A percentile compares a stretch with the other conserved stretches of the same genome.
phyloP scores from a whole-genome alignment of 345 rosid species.

The Cochlearia excelsa region DNA sequence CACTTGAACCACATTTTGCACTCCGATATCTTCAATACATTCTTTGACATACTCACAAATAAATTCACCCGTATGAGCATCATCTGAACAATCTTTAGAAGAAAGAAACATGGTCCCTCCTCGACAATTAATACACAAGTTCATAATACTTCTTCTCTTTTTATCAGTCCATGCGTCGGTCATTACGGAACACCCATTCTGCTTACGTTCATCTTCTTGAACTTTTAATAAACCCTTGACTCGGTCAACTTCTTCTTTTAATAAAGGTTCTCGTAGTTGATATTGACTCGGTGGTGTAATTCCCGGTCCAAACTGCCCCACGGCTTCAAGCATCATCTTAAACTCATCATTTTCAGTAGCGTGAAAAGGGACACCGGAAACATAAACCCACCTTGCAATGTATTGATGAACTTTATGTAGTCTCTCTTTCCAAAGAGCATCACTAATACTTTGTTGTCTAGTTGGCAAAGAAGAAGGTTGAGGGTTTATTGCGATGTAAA shows the following conservation, averaged over 20 bases:
- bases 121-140: conserved; percentile 5
- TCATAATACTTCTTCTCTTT: conserved; percentile 5
- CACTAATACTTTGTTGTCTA: background rate
- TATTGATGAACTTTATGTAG: conserved; percentile 1
- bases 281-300: conserved; percentile 3
- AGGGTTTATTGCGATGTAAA: background rate
- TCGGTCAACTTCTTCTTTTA: background rate
- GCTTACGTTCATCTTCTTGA: conserved; percentile 10
- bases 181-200: background rate
- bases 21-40: background rate
- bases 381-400: conserved; percentile 5
- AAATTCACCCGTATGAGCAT: background rate
- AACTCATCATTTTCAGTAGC: conserved; percentile 4
- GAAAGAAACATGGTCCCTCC: background rate
- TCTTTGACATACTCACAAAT: background rate
- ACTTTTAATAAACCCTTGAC: background rate
- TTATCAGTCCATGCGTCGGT: background rate
- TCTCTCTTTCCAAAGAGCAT: background rate
- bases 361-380: background rate
- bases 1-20: conserved; percentile 1
- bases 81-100: conserved; percentile 5
- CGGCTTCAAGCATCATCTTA: conserved; percentile 1
- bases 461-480: background rate
- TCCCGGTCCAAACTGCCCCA: background rate
- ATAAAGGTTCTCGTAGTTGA: background rate